Percentiles rank a stretch among this genome's conserved stretches.
phyloP scores from a whole-genome alignment of 2,329 filamentous ascomycete genomes.

The Alternaria sp. region DNA sequence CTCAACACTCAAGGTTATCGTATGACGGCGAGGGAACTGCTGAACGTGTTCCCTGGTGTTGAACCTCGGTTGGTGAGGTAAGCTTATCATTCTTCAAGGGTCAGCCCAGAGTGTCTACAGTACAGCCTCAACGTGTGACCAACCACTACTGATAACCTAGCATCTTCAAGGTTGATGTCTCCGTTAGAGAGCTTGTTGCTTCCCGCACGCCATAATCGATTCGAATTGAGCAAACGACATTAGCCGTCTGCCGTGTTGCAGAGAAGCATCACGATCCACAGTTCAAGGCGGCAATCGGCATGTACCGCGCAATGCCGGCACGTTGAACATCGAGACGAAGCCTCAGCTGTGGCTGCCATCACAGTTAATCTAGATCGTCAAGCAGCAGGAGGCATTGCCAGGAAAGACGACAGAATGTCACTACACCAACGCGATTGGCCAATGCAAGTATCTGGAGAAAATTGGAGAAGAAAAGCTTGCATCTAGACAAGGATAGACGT shows the following conservation, averaged over 20 bases:
- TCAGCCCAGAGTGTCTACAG: background rate
- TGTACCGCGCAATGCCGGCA: background rate
- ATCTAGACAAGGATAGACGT: background rate
- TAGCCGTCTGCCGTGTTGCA: background rate
- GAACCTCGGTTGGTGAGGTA: background rate
- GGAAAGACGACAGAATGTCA: constrained; percentile 1
- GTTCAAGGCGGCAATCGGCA: background rate
- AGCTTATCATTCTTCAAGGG: background rate
- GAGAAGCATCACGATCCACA: background rate
- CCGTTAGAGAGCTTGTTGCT: background rate
- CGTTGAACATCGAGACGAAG: background rate
- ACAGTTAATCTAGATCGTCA: background rate
- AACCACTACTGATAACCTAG: background rate
- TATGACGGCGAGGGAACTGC: background rate
- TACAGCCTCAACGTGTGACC: background rate
- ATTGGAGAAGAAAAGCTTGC: constrained; percentile 16
- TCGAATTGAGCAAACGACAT: background rate
- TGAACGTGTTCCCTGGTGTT: background rate
- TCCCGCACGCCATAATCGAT: background rate
- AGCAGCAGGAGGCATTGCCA: background rate
- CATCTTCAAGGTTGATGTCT: background rate
- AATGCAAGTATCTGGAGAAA: constrained; percentile 8
- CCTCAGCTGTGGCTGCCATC: background rate
- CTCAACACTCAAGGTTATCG: background rate
- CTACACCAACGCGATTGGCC: background rate